phyloP scores from a whole-genome alignment of 2,329 filamentous ascomycete species.

The Neonectria sp. region DNA sequence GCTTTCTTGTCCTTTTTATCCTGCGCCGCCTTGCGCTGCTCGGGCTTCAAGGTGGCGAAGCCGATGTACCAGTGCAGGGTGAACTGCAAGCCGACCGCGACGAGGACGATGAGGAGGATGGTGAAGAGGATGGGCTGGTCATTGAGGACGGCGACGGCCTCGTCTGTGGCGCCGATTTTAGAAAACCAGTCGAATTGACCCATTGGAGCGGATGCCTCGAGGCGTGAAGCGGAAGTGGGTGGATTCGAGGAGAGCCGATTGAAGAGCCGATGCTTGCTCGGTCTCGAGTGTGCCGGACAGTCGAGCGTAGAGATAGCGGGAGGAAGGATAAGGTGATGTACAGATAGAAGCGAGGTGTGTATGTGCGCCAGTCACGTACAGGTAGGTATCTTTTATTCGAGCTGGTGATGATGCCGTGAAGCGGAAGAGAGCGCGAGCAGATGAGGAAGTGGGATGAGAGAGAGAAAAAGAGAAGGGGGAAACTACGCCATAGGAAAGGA shows the following conservation, averaged over 20 bases:
- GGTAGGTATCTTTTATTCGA: neutral
- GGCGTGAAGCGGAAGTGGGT: neutral
- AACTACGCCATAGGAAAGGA: constrained; percentile 19
- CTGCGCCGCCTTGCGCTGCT: constrained; percentile 70
- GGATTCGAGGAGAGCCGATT: constrained; percentile 3
- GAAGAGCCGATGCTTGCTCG: constrained; percentile 7
- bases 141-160: constrained; percentile 73
- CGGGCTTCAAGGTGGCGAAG: constrained; percentile 72
- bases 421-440: constrained; percentile 12
- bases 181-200: constrained; percentile 71
- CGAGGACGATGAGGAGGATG: constrained; percentile 68
- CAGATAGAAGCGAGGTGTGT: constrained; percentile 20
- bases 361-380: constrained; percentile 48
- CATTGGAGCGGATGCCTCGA: constrained; percentile 47
- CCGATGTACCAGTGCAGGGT: constrained; percentile 72
- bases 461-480: constrained; percentile 25
- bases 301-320: constrained; percentile 11
- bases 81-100: constrained; percentile 63
- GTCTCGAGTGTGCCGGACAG: constrained; percentile 27
- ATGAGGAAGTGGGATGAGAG: neutral
- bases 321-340: constrained; percentile 19
- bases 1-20: constrained; percentile 59
- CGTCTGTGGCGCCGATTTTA: constrained; percentile 69
- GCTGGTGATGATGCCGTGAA: constrained; percentile 10
- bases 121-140: constrained; percentile 73